phyloP scores from a whole-genome alignment of 1,284 basidiomycete species.

The Leccinum subspadiceum region DNA sequence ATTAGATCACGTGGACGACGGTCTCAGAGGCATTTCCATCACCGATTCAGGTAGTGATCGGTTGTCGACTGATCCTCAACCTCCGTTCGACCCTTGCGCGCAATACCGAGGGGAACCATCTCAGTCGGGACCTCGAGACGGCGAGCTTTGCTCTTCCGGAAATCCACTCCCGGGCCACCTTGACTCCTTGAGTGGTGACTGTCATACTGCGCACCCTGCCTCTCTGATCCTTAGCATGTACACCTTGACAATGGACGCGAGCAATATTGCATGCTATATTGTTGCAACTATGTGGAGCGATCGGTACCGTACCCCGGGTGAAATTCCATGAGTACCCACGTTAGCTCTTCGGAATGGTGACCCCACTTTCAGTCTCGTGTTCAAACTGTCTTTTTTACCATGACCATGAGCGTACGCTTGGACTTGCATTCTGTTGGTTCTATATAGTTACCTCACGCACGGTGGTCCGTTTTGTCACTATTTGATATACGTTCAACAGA shows the following conservation, averaged over 20 bases:
- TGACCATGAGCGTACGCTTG: too few relatives aligned
- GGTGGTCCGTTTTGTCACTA: too few relatives aligned
- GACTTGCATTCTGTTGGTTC: too few relatives aligned
- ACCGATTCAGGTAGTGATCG: background rate
- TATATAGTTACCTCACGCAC: too few relatives aligned
- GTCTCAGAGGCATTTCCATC: background rate
- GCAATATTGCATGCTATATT: too few relatives aligned
- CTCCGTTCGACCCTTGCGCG: slow-evolving; percentile 5
- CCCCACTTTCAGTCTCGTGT: too few relatives aligned
- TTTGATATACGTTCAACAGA: too few relatives aligned
- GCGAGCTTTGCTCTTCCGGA: background rate
- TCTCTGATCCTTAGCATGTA: background rate
- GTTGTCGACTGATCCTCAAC: slow-evolving; percentile 11
- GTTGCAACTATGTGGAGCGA: too few relatives aligned
- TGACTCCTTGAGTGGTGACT: background rate
- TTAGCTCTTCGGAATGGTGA: too few relatives aligned
- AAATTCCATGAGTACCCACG: too few relatives aligned
- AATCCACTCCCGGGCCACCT: background rate
- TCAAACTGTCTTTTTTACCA: too few relatives aligned
- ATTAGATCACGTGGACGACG: slow-evolving; percentile 4
- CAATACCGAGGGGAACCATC: background rate
- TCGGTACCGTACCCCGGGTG: too few relatives aligned
- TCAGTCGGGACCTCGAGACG: background rate
- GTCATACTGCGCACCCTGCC: background rate
- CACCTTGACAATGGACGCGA: background rate